Base-by-base conservation (phyloP, 164 flowering plant genomes). In the Vitis cinerea region DNA sequence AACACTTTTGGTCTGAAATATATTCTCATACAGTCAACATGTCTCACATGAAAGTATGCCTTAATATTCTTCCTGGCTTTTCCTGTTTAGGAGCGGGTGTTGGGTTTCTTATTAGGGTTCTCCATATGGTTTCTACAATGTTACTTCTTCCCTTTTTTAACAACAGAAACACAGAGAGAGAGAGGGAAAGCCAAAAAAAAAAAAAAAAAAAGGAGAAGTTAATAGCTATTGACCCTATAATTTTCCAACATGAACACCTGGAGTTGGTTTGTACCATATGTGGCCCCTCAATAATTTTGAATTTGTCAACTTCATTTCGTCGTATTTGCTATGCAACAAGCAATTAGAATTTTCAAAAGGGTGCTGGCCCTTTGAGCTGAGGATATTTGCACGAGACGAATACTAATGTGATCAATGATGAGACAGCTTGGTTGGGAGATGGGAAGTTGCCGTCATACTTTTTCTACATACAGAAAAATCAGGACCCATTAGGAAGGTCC, bases 371-470 rank as follows among this genome's bases (percentile, higher is more conserved):
- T 59, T 16, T 57, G 27, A 19, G 44, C 29, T 58, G 61, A 59
- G 61, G 61, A 59, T 59, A 23, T 59, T 11, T 59, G 13, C 61
- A 23, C 3, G 47, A 23, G 44, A 59, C 13, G 37, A 19, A 8
- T 27, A 27, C 37, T 10, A 27, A 37, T 9, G 27, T 27, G 29
- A 23, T 14, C 31, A 59, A 59, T 27, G 47, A 59, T 59, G 16
- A 19, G 59, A 57, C 59, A 3, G 44, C 44, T 61, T 11, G 64
- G 50, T 13, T 61, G 64, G 17, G 62, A 61, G 50, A 31, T 61
- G 65, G 6, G 65, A 9, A 47, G 65, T 62, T n/a, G 27, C 44
- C 47, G 50, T 61, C 44, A 30, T 14, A 11, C 50, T 13, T 47
- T 19, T 8, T 10, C 37, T 23, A 14, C 61, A 27, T 10, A 27